Evolutionary conservation across 2,329 filamentous ascomycete genomes (phyloP).

Genomic region (Penicillium sp.): DNA sequence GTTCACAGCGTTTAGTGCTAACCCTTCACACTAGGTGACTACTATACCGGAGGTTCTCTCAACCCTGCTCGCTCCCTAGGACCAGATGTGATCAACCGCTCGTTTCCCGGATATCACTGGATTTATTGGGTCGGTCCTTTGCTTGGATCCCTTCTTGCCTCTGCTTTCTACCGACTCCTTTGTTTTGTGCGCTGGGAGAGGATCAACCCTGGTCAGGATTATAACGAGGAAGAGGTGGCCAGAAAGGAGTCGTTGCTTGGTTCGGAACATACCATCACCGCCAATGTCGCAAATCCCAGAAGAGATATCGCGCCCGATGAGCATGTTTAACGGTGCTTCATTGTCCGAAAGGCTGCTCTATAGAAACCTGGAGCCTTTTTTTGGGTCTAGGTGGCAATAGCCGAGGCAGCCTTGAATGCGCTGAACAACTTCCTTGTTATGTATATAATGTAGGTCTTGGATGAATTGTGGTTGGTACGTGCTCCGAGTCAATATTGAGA

Average conservation of each 20-base stretch:
- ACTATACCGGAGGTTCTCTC: conserved; percentile 48
- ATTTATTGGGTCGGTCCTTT: conserved; percentile 51
- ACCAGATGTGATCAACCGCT: conserved; percentile 45
- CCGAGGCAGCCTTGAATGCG: neutral
- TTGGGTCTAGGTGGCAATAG: neutral
- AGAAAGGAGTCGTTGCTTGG: conserved; percentile 13
- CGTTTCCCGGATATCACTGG: conserved; percentile 49
- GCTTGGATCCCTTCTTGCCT: conserved; percentile 47
- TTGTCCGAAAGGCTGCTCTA: neutral
- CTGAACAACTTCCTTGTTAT: neutral
- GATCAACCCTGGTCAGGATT: conserved; percentile 57
- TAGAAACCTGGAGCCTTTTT: too few species aligned
- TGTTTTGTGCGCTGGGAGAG: conserved; percentile 44
- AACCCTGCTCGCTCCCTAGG: conserved; percentile 50
- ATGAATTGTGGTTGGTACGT: neutral
- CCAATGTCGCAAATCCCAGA: neutral
- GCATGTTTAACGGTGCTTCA: neutral
- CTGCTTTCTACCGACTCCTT: conserved; percentile 49
- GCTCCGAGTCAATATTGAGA: neutral
- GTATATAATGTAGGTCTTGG: neutral
- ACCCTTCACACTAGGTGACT: conserved; percentile 34
- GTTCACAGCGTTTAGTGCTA: neutral
- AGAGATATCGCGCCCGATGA: conserved; percentile 1
- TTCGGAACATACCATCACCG: conserved; percentile 13
- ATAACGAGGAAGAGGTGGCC: conserved; percentile 33